phyloP scores from a whole-genome alignment of 306 rosid species.

The Corylus heterophylla region DNA sequence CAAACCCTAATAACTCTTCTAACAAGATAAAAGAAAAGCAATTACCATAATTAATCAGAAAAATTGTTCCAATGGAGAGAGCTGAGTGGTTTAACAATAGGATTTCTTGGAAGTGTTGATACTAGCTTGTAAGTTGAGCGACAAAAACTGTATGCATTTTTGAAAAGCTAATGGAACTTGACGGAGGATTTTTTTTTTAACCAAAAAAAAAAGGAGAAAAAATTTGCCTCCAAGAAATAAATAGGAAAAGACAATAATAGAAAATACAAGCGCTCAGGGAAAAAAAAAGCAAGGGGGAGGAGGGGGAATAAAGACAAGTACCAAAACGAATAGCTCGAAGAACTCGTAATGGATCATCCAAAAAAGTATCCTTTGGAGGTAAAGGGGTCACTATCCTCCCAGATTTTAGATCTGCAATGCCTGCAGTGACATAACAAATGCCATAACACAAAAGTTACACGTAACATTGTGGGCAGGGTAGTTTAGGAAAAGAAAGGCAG shows the following conservation, averaged over 20 bases:
- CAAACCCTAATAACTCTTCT: no score
- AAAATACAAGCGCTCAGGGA: no score
- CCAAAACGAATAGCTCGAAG: constrained; percentile 96
- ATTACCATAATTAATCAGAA: not conserved
- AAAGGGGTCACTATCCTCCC: constrained; percentile 93
- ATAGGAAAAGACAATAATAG: no score
- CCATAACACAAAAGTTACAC: constrained; percentile 12
- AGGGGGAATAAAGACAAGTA: constrained; percentile 21
- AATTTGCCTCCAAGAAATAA: no score
- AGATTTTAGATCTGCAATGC: constrained; percentile 69
- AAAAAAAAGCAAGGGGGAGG: no score
- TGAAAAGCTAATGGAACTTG: not conserved
- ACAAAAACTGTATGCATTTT: not conserved
- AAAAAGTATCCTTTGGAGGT: constrained; percentile 79
- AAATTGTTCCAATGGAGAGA: not conserved
- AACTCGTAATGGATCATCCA: constrained; percentile 93
- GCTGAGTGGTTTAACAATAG: not conserved
- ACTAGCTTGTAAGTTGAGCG: not conserved
- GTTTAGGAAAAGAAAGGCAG: constrained; percentile 20
- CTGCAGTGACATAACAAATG: constrained; percentile 40
- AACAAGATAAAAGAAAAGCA: no score
- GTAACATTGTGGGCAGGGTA: not conserved
- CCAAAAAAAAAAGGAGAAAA: no score
- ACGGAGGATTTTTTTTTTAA: no score
- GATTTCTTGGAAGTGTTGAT: not conserved